Conservation (phyloP, 106 monocot species). For the Triglochin maritima region DNA sequence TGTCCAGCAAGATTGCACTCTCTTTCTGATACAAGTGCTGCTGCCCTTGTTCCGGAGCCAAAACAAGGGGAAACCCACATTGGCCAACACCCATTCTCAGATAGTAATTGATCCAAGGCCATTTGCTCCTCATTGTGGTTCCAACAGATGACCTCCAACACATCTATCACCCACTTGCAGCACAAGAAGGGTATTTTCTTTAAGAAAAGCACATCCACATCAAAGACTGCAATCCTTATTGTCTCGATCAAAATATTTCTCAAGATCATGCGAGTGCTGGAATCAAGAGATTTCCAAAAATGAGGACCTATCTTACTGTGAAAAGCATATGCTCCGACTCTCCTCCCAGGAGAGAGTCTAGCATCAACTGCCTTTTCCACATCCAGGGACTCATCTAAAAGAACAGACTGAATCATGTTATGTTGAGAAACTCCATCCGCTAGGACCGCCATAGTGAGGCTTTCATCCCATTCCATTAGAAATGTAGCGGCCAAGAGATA, state of each 20-base stretch:
- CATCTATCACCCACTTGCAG: constrained; percentile 48
- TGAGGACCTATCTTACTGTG: constrained; percentile 12
- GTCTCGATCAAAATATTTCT: constrained; percentile 47
- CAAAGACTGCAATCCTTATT: constrained; percentile 53
- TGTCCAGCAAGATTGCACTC: not conserved
- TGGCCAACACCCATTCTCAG: constrained; percentile 49
- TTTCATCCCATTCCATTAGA: constrained; percentile 55
- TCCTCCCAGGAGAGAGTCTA: constrained; percentile 31
- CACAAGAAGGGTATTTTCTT: constrained; percentile 31
- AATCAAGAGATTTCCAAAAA: constrained; percentile 32
- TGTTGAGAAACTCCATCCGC: not conserved
- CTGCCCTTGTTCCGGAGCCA: constrained; percentile 14
- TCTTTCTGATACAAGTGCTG: not conserved
- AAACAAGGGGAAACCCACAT: constrained; percentile 45
- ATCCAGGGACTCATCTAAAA: no score
- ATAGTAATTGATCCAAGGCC: constrained; percentile 53
- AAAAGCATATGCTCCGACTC: constrained; percentile 16
- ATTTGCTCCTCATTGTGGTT: constrained; percentile 36
- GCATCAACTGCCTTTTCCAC: constrained; percentile 11
- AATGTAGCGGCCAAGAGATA: constrained; percentile 65
- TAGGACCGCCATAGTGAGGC: not conserved
- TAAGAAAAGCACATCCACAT: constrained; percentile 15
- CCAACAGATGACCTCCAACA: constrained; percentile 33
- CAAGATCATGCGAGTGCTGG: constrained; percentile 15
- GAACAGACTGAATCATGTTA: no score